Base-by-base conservation (phyloP, 1,284 basidiomycete species). In the Cryptococcus sp. region DNA sequence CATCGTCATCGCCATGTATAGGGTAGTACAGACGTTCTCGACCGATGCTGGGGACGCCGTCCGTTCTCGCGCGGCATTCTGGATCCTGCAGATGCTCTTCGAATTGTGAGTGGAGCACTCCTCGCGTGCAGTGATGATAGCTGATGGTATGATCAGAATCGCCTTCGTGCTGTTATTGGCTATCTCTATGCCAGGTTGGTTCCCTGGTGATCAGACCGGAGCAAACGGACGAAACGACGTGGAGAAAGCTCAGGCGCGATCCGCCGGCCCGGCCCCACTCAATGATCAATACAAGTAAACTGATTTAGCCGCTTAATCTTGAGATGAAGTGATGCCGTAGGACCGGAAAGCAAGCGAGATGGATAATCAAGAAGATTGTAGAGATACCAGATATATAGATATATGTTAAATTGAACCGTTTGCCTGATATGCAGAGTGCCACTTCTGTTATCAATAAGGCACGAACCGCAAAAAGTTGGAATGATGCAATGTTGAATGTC, bases 71-170 rank as follows among this genome's bases (percentile, higher is more conserved):
- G 52, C 55, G 1, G 58, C 63, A 1, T 72, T 71, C 59, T 72
- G 64, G 61, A 43, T 66, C 40, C 49, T 67, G 50, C 64, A 70
- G 52, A 60, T 67, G 42, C 11, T 56, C 5, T 67, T 65, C 46
- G 65, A 67, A 47, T 47, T 65, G 65, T 65, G 41, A 57, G 61
- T 63, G 38, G 5, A 5, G 6, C 22, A 13, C 13, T 27, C 16
- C 19, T 46, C 30, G 27, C 42, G 17, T 38, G 27, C n/a, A n/a
- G 19, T n/a, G n/a, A 30, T 3, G 2, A 11, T 19, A 35, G 30
- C 30, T 35, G 30, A 35, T 35, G 30, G 13, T 25, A 13, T 16
- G 25, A 45, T 27, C 39, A 63, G 61, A n/a, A 38, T 63, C 41
- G 57, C 61, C 20, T 63, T 57, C 20, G n/a, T 48, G 20, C 30